Evolutionary conservation across 805 yeast species (phyloP).

Genomic region (Candida silvicultrix): DNA sequence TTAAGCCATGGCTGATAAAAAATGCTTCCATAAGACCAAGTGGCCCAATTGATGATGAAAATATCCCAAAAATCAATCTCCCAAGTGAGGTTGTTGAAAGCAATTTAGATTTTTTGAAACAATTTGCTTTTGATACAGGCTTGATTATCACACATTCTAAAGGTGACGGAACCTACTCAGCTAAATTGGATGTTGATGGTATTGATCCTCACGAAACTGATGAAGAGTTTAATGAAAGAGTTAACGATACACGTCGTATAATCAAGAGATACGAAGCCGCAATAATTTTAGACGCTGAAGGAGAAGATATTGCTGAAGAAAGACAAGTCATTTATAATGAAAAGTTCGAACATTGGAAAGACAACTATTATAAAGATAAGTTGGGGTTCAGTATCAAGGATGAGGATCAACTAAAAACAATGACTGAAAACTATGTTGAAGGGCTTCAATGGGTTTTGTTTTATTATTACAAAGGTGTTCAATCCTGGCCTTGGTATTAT

Average conservation of each 20-base stretch:
- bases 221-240: constrained; percentile 54
- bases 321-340: constrained; percentile 62
- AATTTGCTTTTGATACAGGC: constrained; percentile 61
- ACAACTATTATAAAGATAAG: constrained; percentile 78
- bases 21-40: constrained; percentile 24
- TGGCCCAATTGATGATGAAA: constrained; percentile 18
- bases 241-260: constrained; percentile 42
- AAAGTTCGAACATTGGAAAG: constrained; percentile 79
- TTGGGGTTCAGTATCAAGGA: constrained; percentile 58
- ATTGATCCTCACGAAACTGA: constrained; percentile 59
- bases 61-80: constrained; percentile 39
- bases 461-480: constrained; percentile 85
- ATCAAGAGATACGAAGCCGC: constrained; percentile 65
- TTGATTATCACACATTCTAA: constrained; percentile 59
- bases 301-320: constrained; percentile 39
- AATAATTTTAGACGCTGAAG: constrained; percentile 46
- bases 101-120: constrained; percentile 55
- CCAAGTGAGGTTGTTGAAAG: constrained; percentile 32
- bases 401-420: constrained; percentile 48
- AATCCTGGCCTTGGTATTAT: constrained; percentile 96
- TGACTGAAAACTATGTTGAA: constrained; percentile 79
- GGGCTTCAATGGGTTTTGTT: constrained; percentile 96
- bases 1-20: constrained; percentile 42
- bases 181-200: constrained; percentile 69
- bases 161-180: constrained; percentile 47